Conservation (phyloP, 2,329 filamentous ascomycete species). For the Calonectria fujianensis region DNA sequence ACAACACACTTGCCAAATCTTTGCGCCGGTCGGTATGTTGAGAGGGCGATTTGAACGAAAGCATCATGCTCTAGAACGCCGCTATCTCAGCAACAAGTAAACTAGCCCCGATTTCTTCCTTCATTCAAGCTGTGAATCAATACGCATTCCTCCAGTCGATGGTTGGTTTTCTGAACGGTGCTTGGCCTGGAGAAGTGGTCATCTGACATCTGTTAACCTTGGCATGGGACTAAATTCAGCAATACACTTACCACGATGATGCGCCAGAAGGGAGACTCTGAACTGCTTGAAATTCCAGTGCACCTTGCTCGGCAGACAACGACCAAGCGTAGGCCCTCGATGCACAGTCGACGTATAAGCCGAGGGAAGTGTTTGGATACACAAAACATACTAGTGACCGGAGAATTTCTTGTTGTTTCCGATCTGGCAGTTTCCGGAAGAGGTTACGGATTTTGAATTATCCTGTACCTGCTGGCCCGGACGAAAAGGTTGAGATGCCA, state of each 20-base stretch:
- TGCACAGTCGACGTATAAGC: not conserved
- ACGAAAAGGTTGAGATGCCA: not conserved
- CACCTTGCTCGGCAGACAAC: not conserved
- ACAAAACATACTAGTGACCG: not conserved
- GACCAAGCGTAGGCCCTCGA: not conserved
- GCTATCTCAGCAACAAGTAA: not conserved
- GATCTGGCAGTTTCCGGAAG: not conserved
- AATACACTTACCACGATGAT: not conserved
- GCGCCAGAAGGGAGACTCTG: not conserved
- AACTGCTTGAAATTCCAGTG: not conserved
- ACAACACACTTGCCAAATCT: not conserved
- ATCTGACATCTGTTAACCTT: not conserved
- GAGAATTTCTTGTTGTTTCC: not conserved
- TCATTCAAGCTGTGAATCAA: not conserved
- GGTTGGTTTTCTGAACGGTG: not conserved
- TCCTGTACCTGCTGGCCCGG: not conserved
- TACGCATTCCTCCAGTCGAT: not conserved
- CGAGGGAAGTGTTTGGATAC: not conserved
- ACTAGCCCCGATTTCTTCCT: not conserved
- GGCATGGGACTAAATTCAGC: not conserved
- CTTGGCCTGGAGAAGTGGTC: too few species aligned
- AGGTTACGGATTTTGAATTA: not conserved
- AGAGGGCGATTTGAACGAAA: not conserved
- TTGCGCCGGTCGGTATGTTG: not conserved
- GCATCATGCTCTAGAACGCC: too few species aligned